Evolutionary conservation across 768 basidiomycete genomes (phyloP).

Genomic region (Auricularia heimuer): DNA sequence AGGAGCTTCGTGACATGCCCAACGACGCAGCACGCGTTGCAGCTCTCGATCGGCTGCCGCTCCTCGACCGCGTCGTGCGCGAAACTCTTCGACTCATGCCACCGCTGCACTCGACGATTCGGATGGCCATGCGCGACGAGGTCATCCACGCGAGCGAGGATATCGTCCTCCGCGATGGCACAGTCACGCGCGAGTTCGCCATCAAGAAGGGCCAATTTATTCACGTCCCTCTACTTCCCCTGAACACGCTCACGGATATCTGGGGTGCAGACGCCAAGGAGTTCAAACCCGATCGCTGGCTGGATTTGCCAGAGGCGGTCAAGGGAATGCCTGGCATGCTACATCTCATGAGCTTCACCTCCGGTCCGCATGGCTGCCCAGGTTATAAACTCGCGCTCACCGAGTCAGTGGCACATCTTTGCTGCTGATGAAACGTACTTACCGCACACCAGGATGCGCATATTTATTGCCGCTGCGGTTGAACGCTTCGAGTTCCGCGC

Average conservation of each 20-base stretch:
- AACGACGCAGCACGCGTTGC: slow-evolving; percentile 19
- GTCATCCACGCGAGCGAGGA: slow-evolving; percentile 62
- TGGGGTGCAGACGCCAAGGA: slow-evolving; percentile 80
- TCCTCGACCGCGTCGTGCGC: slow-evolving; percentile 63
- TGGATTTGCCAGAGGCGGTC: slow-evolving; percentile 61
- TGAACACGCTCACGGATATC: slow-evolving; percentile 65
- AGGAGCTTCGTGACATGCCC: slow-evolving; percentile 42
- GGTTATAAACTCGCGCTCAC: neutral
- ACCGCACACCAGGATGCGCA: neutral
- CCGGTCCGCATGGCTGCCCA: neutral
- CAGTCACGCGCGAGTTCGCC: slow-evolving; percentile 33
- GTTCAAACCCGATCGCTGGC: slow-evolving; percentile 77
- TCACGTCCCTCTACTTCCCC: slow-evolving; percentile 69
- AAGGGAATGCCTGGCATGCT: slow-evolving; percentile 46
- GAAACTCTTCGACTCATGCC: slow-evolving; percentile 73
- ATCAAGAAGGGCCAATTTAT: slow-evolving; percentile 64
- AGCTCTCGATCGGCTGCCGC: slow-evolving; percentile 50
- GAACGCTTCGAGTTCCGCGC: neutral
- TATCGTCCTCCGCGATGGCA: slow-evolving; percentile 40
- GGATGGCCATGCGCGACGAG: slow-evolving; percentile 71
- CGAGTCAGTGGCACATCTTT: neutral
- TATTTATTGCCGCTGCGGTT: neutral
- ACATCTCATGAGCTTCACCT: slow-evolving; percentile 2
- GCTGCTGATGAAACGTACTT: neutral
- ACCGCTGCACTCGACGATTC: slow-evolving; percentile 71